Conservation (phyloP, 2,329 filamentous ascomycete species). For the Alternaria sp. region DNA sequence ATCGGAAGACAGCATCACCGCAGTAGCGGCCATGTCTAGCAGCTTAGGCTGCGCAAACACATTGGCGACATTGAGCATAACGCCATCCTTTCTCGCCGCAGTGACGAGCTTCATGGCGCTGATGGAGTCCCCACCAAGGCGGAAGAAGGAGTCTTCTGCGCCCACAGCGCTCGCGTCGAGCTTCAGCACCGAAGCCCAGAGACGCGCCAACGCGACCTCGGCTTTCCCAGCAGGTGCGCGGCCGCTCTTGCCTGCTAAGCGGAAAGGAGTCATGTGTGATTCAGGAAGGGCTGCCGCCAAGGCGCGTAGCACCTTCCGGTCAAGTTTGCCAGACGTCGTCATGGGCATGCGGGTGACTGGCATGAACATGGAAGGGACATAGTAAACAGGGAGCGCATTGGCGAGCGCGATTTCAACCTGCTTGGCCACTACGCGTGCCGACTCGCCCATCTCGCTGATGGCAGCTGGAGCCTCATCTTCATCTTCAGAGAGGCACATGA, state of each 20-base stretch:
- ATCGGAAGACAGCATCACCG: conserved; percentile 27
- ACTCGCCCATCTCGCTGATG: conserved; percentile 30
- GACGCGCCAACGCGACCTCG: conserved; percentile 29
- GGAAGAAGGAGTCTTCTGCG: conserved; percentile 55
- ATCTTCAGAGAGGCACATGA: conserved; percentile 35
- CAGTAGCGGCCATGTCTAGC: conserved; percentile 49
- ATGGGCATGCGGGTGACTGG: conserved; percentile 51
- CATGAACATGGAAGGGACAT: conserved; percentile 54
- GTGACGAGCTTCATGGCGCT: conserved; percentile 55
- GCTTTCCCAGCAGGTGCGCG: conserved; percentile 32
- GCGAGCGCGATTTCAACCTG: conserved; percentile 34
- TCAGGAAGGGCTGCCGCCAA: conserved; percentile 45
- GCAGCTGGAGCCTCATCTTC: conserved; percentile 35
- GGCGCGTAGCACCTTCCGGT: conserved; percentile 48
- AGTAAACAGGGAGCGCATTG: conserved; percentile 48
- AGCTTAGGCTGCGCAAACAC: conserved; percentile 55
- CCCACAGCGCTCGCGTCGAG: conserved; percentile 49
- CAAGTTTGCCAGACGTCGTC: conserved; percentile 52
- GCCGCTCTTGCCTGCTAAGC: conserved; percentile 39
- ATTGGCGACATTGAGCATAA: conserved; percentile 51
- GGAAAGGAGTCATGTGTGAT: conserved; percentile 28
- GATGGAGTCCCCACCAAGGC: conserved; percentile 56
- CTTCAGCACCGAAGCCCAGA: conserved; percentile 51
- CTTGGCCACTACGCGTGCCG: conserved; percentile 26
- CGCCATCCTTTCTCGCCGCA: conserved; percentile 48